These are phyloP conservation scores for Penicillium canariense DNA, from an alignment of 495 filamentous ascomycete genomes.

Conservation along the genomic window DNA sequence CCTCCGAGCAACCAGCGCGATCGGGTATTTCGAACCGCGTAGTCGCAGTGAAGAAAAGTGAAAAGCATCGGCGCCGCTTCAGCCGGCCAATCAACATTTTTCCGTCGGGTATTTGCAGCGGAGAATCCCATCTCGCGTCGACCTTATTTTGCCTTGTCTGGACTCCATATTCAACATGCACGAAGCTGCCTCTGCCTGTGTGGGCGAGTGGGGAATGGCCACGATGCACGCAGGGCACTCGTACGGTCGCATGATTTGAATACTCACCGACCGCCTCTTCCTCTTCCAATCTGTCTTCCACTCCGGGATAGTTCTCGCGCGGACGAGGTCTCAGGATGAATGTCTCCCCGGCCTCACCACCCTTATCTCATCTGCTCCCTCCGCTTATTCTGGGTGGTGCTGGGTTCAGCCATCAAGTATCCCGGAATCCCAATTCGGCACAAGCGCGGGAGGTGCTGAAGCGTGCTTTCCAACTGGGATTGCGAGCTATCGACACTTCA, in stretches of 20 bases:
- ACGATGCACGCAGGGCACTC: neutral
- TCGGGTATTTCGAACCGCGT: neutral
- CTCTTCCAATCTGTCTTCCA: neutral
- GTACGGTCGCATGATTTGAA: neutral
- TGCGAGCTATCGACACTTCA: conserved; percentile 82
- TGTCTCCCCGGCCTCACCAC: neutral
- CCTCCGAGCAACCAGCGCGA: neutral
- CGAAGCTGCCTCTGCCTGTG: neutral
- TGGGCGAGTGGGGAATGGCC: neutral
- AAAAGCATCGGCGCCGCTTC: neutral
- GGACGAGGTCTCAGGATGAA: conserved; percentile 10
- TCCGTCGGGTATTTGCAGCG: conserved; percentile 20
- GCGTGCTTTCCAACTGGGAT: conserved; percentile 64
- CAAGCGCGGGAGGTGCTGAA: conserved; percentile 69
- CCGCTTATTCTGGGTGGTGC: conserved; percentile 74
- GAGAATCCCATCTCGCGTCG: neutral
- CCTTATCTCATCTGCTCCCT: conserved; percentile 19
- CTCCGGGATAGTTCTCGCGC: neutral
- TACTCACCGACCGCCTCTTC: neutral
- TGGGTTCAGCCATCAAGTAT: conserved; percentile 84
- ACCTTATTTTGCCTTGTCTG: neutral
- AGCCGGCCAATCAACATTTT: conserved; percentile 5
- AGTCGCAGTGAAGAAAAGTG: no score
- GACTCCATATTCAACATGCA: neutral
- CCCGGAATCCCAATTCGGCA: conserved; percentile 61